phyloP scores from a whole-genome alignment of 202 grass and related monocot species.

The Eragrostis tef region DNA sequence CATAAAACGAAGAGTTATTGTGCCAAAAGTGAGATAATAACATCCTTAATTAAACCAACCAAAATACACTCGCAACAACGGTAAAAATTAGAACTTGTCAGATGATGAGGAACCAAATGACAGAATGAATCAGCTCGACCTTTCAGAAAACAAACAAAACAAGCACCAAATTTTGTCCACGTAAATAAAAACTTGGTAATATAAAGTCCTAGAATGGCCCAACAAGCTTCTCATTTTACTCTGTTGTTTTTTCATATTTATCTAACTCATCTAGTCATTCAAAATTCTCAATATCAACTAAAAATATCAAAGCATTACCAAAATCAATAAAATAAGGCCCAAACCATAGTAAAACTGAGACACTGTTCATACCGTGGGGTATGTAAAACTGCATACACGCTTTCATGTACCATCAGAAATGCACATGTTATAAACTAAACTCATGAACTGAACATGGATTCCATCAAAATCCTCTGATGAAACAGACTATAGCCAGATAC shows the following conservation, averaged over 20 bases:
- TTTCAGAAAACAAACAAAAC: neutral
- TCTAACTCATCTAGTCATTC: neutral
- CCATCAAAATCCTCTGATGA: neutral
- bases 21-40: neutral
- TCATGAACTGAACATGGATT: neutral
- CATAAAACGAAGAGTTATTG: neutral
- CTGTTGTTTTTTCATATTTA: neutral
- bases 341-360: too few relatives aligned
- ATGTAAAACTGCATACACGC: neutral
- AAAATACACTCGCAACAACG: neutral
- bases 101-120: too few relatives aligned
- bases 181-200: too few relatives aligned
- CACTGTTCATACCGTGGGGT: neutral
- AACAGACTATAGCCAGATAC: neutral
- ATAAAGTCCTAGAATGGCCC: neutral
- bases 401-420: neutral
- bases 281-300: neutral
- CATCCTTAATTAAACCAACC: neutral
- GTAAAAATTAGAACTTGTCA: neutral
- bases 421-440: neutral
- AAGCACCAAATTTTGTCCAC: too few relatives aligned
- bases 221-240: neutral
- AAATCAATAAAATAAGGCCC: neutral
- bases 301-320: neutral
- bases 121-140: neutral